Percentiles rank a stretch among this genome's conserved stretches.
phyloP scores from a whole-genome alignment of 2,329 filamentous ascomycete species.

The Monilinia laxa region DNA sequence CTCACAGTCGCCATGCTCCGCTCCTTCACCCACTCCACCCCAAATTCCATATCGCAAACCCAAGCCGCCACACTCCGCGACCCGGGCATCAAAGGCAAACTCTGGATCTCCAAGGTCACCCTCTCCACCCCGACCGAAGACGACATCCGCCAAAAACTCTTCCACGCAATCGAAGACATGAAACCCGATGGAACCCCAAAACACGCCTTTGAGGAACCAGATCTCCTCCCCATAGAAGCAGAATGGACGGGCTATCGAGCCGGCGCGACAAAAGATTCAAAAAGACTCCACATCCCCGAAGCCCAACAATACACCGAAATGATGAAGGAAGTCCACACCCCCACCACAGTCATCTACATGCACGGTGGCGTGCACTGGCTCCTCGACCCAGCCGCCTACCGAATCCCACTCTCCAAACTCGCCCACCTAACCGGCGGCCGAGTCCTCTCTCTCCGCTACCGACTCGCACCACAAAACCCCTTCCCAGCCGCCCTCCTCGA shows the following conservation, averaged over 20 bases:
- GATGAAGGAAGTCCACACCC: slow-evolving; percentile 64
- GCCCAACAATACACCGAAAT: slow-evolving; percentile 62
- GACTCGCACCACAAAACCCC: slow-evolving; percentile 70
- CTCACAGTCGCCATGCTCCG: slow-evolving; percentile 71
- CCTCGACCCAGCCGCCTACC: slow-evolving; percentile 67
- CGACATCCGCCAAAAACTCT: slow-evolving; percentile 56
- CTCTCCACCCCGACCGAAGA: slow-evolving; percentile 58
- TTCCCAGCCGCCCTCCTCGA: slow-evolving; percentile 76
- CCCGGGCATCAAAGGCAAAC: slow-evolving; percentile 68
- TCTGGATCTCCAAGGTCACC: slow-evolving; percentile 76
- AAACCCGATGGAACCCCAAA: slow-evolving; percentile 36
- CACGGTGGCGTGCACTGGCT: slow-evolving; percentile 76
- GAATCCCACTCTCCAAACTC: slow-evolving; percentile 56
- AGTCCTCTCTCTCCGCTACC: slow-evolving; percentile 65
- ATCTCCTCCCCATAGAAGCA: slow-evolving; percentile 58
- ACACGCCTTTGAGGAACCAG: slow-evolving; percentile 48
- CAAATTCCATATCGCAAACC: slow-evolving; percentile 52
- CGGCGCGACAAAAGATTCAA: slow-evolving; percentile 49
- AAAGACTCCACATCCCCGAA: slow-evolving; percentile 58
- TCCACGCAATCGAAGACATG: slow-evolving; percentile 57
- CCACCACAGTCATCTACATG: slow-evolving; percentile 68
- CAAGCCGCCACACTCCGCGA: slow-evolving; percentile 64
- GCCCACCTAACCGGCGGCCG: slow-evolving; percentile 68
- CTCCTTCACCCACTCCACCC: slow-evolving; percentile 50
- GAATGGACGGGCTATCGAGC: slow-evolving; percentile 76